Evolutionary conservation across 202 grass and related monocot species (phyloP).

Genomic region (Elaeis oleifera): DNA sequence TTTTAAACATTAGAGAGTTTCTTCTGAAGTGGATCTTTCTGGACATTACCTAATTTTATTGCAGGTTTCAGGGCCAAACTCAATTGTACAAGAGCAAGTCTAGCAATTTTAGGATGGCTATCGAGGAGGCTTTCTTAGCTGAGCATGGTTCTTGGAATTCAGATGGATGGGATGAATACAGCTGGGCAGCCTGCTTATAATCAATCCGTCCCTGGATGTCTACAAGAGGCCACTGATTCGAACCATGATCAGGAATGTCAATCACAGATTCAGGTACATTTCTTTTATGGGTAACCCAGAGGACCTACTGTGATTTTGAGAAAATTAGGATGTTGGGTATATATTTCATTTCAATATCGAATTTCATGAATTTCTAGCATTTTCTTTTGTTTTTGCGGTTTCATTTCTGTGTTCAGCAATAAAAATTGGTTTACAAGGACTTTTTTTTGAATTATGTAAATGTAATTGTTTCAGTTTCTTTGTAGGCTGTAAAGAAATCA

Average conservation of each 20-base stretch:
- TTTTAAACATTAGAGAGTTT: slow-evolving; percentile 9
- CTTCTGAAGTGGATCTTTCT: not conserved
- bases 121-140: slow-evolving; percentile 87
- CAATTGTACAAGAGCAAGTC: slow-evolving; percentile 51
- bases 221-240: slow-evolving; percentile 45
- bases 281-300: too few species aligned
- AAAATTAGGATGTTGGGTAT: too few species aligned
- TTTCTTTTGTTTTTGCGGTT: too few species aligned
- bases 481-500: slow-evolving; percentile 42
- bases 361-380: too few species aligned
- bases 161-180: slow-evolving; percentile 12
- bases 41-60: slow-evolving; percentile 13
- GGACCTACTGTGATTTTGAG: too few species aligned
- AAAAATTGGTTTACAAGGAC: too few species aligned
- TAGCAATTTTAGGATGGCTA: slow-evolving; percentile 56
- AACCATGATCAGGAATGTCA: slow-evolving; percentile 63
- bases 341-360: too few species aligned
- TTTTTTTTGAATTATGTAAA: too few species aligned
- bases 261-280: slow-evolving; percentile 36
- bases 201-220: slow-evolving; percentile 29
- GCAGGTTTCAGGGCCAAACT: slow-evolving; percentile 71
- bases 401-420: too few species aligned
- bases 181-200: slow-evolving; percentile 26
- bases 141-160: slow-evolving; percentile 51
- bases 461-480: not conserved